Base-by-base conservation (phyloP, 768 basidiomycete species). In the Hortiboletus campestris region DNA sequence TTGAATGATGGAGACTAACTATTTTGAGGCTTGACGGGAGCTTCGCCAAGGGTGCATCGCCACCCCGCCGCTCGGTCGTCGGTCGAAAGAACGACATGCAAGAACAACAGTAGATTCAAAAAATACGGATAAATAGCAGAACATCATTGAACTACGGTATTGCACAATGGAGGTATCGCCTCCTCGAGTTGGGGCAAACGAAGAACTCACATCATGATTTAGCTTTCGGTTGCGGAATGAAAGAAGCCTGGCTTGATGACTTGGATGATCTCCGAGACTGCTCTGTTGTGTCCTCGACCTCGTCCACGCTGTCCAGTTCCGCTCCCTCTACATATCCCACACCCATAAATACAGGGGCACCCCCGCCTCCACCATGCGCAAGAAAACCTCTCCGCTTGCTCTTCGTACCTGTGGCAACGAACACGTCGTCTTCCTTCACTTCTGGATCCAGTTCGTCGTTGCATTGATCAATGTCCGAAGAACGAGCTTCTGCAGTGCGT, bases 311-410 rank as follows among this genome's bases (percentile, higher is more conserved):
- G 13, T 63, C 68, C 9, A 69, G 65, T 17, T 74, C 71, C 1
- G 70, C 83, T n/a, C 81, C 85, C 42, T 80, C 78, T 6, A 87
- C 80, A 61, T 85, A 85, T 4, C 86, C 88, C 28, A 75, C 80
- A 9, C 84, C 86, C 82, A 89, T 84, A 55, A 84, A 83, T 12
- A 92, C 84, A 1, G 89, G 85, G 1, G 65, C 55, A 1, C 90
- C 90, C 22, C 85, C 88, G 11, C 80, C 88, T 1, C 90, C 89
- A 13, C 89, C 89, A 62, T 83, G 85, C 4, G 87, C 85, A 20
- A 91, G 73, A 58, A 90, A 92, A 2, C 87, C 86, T 6, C 66
- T 72, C 17, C 70, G 75, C 61, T 78, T 82, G 48, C 77, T 81
- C 64, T 75, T 76, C 39, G 75, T 81, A 12, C 87, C 87, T 2